A percentile compares a stretch with the other conserved stretches of the same genome.
Evolutionary conservation across 768 basidiomycete species (phyloP).

Genomic region (Leccinum longicurvipes): DNA sequence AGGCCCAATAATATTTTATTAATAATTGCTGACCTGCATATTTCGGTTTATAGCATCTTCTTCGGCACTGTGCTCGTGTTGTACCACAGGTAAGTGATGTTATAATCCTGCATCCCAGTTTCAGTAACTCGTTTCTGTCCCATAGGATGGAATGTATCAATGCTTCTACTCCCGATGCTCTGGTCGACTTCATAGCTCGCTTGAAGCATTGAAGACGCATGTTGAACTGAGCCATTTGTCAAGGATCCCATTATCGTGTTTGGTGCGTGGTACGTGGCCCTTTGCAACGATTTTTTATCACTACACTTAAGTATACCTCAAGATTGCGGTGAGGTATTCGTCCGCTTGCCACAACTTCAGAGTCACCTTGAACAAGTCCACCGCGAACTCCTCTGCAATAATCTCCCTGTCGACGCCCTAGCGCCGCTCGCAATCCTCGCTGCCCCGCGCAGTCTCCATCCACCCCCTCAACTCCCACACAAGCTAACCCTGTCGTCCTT

Average conservation of each 20-base stretch:
- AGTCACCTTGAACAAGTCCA: constrained; percentile 24
- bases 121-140: background rate
- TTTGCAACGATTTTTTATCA: background rate
- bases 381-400: constrained; percentile 14
- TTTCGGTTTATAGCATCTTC: constrained; percentile 21
- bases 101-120: background rate
- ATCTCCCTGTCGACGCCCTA: constrained; percentile 13
- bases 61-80: constrained; percentile 23
- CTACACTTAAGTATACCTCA: constrained; percentile 6
- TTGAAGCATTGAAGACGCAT: constrained; percentile 19
- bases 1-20: background rate
- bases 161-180: constrained; percentile 27
- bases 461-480: constrained; percentile 15
- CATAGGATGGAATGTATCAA: constrained; percentile 26
- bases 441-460: constrained; percentile 16
- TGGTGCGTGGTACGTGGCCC: constrained; percentile 20
- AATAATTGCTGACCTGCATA: constrained; percentile 8
- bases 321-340: constrained; percentile 26
- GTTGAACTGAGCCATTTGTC: constrained; percentile 32
- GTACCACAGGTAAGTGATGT: constrained; percentile 9
- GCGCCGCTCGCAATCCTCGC: constrained; percentile 18
- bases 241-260: constrained; percentile 26
- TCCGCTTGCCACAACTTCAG: constrained; percentile 25
- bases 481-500: background rate
- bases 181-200: constrained; percentile 24